phyloP scores from a whole-genome alignment of 1,139 yeast genomes.

The Maudiozyma humilis region DNA sequence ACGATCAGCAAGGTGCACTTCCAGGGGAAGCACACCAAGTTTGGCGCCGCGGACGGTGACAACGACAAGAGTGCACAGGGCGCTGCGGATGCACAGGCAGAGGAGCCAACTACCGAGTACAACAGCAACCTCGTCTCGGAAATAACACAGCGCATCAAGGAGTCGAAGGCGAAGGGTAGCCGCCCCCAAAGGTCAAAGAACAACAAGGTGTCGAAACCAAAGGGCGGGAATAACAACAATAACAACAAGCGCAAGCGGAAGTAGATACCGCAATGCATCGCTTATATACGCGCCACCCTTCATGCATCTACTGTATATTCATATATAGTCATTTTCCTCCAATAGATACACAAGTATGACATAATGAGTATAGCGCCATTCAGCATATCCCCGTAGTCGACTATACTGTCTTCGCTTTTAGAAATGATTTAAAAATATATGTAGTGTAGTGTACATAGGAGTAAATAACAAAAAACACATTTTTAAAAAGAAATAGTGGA shows the following conservation, averaged over 20 bases:
- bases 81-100: constrained; percentile 18
- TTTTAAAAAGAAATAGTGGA: no score
- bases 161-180: neutral
- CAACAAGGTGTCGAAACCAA: neutral
- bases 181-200: constrained; percentile 2
- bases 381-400: no score
- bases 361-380: no score
- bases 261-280: no score
- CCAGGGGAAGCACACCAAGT: constrained; percentile 53
- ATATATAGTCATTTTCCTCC: no score
- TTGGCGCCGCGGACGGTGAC: constrained; percentile 19
- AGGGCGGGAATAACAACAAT: neutral
- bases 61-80: neutral
- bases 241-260: neutral
- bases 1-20: constrained; percentile 50
- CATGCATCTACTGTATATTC: no score
- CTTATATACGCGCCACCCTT: no score
- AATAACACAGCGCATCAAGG: constrained; percentile 2
- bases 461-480: no score
- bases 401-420: no score
- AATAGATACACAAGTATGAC: no score
- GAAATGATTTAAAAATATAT: no score
- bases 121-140: constrained; percentile 3
- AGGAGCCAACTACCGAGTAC: constrained; percentile 5
- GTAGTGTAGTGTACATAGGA: neutral